Base-by-base conservation (phyloP, 345 rosid species). In the Euphorbia pulcherrima region DNA sequence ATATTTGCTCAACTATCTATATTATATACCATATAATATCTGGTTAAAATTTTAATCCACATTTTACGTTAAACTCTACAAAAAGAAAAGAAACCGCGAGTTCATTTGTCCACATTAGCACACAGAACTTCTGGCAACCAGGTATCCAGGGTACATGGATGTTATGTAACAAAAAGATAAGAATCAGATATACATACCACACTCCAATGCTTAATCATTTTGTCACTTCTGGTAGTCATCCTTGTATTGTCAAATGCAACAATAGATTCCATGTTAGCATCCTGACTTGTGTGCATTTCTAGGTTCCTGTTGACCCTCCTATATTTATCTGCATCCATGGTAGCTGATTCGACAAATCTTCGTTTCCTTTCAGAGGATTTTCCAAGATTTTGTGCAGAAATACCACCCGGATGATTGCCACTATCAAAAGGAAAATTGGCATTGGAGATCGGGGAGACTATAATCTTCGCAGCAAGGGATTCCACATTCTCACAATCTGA, bases 341-440 rank as follows among this genome's bases (percentile, higher is more conserved):
- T 55, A 79, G 37, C 60, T 47, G 50, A 67, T 68, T 76, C 83
- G 67, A 79, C 70, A 64, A 72, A 62, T 68, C 80, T 77, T 83
- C 92, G 86, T 89, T 87, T 85, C 72, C 72, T 57, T 68, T 77
- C 65, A 68, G 85, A 76, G 73, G 82, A 70, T 62, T 72, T 80
- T 69, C 72, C 68, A 73, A 72, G 41, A 41, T 73, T 72, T 59
- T 54, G 75, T 61, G 60, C 64, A 78, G 76, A 67, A 82, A 64
- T 70, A 57, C 46, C 60, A 63, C 30, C 71, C 41, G 72, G 67
- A 29, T 30, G 68, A 55, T 24, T 33, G 21, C 73, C 73, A 71
- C 40, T 67, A 74, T 53, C 59, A 62, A 20, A 47, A 61, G 62
- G 67, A 28, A 28, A 60, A 68, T 62, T 64, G 29, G 67, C 51